A percentile compares a stretch with the other conserved stretches of the same genome.
phyloP scores from a whole-genome alignment of 441 rosid species.

The Eruca vesicaria region DNA sequence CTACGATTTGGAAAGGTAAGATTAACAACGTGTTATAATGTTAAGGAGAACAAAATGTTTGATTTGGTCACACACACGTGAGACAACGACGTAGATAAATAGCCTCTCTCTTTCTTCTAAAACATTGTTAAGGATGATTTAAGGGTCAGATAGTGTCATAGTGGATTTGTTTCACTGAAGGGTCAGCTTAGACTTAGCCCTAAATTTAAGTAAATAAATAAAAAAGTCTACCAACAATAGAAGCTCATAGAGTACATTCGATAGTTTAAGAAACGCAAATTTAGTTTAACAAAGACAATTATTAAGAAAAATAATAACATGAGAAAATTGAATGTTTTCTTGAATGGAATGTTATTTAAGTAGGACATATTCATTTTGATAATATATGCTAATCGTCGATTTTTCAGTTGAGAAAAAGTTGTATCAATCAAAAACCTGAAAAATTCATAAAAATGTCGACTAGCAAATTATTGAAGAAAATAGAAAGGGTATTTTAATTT shows the following conservation, averaged over 20 bases:
- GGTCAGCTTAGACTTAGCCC: slow-evolving; percentile 16
- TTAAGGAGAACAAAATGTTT: background rate
- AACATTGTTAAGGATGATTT: slow-evolving; percentile 4
- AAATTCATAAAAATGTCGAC: background rate
- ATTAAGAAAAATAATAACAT: too few species aligned
- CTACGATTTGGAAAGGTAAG: too few species aligned
- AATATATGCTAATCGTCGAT: background rate
- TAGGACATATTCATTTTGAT: background rate
- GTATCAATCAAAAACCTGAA: background rate
- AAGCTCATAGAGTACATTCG: background rate
- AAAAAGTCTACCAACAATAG: slow-evolving; percentile 2
- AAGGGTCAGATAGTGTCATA: slow-evolving; percentile 16
- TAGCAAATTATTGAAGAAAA: background rate
- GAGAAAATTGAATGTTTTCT: too few species aligned
- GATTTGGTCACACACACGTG: slow-evolving; percentile 19
- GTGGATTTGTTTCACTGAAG: slow-evolving; percentile 17
- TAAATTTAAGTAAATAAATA: background rate
- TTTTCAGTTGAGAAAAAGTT: background rate
- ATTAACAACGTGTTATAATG: background rate
- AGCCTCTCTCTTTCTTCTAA: background rate
- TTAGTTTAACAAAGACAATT: background rate
- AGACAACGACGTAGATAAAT: too few species aligned
- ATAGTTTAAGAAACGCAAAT: background rate
- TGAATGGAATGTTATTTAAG: too few species aligned
- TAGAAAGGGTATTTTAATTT: background rate